Conservation (phyloP, 768 basidiomycete species). For the Guyanaporus albipodus region DNA sequence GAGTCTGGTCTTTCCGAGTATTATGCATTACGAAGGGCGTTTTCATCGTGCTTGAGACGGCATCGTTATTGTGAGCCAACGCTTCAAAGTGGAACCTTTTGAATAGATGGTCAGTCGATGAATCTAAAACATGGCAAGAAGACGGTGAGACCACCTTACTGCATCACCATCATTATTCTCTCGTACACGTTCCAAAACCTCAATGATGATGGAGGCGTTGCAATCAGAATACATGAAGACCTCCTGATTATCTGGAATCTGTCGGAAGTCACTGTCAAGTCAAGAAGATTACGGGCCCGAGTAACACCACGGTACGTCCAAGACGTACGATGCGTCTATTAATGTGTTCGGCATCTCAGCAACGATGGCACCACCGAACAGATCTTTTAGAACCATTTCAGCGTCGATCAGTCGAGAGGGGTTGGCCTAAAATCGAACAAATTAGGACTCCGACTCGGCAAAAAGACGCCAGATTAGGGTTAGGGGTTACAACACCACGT, state of each 20-base stretch:
- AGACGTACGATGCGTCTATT: constrained; percentile 82
- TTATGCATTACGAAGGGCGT: constrained; percentile 39
- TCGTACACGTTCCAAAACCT: constrained; percentile 75
- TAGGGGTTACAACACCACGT: constrained; percentile 13
- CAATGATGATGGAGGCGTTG: constrained; percentile 73
- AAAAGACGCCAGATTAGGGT: too few species aligned
- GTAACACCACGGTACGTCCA: constrained; percentile 6
- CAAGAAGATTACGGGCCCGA: not conserved
- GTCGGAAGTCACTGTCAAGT: constrained; percentile 56
- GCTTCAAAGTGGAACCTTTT: constrained; percentile 87
- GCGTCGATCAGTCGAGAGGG: too few species aligned
- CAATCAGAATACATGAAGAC: constrained; percentile 76
- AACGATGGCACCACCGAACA: constrained; percentile 88
- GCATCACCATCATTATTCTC: constrained; percentile 54
- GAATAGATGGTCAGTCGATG: constrained; percentile 3
- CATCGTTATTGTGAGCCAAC: constrained; percentile 87
- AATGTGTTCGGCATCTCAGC: constrained; percentile 52
- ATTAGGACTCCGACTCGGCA: too few species aligned
- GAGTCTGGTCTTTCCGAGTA: constrained; percentile 46
- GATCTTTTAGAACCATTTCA: constrained; percentile 24
- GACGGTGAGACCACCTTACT: constrained; percentile 49
- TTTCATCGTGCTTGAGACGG: constrained; percentile 46
- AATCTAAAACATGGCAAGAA: constrained; percentile 1
- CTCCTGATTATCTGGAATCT: constrained; percentile 94
- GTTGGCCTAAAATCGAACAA: too few species aligned